Evolutionary conservation across 2,329 filamentous ascomycete species (phyloP), one percentile per base, ranked within the genome.

Genomic region (Truncatella angustata): DNA sequence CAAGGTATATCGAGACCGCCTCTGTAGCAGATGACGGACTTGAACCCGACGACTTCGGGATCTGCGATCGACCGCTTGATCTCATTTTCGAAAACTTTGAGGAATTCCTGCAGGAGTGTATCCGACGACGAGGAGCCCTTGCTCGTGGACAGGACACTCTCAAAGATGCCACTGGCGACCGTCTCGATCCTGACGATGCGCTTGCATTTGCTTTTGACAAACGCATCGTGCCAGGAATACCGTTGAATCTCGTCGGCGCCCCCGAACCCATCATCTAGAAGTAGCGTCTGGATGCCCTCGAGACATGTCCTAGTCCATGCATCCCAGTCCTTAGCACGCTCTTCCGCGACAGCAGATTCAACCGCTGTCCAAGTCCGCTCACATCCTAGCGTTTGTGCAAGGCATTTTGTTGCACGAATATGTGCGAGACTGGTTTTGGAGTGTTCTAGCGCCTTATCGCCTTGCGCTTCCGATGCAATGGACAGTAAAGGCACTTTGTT

Each of bases 1-100:
- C 58, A 56, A 0, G 79, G 71, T 14, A 93, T 74, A 35, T 81
- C 80, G 5, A 92, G 74, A 0, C 90, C 90, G 0, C 85, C 89
- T 12, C 90, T 80, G 66, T 94, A 94, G 70, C 90, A 93, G 51
- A 95, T 82, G 45, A 92, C 84, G 1, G 85, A 89, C 68, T 95
- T 94, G 78, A 95, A 95, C 2, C 81, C 90, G 1, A 83, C 88
- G 2, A 95, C 85, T 16, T 85, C 78, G 0, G 80, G 72, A 62
- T 94, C 85, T 0, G 75, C 71, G 23, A 91, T 75, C 3, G 82
- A 78, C 1, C 75, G 68, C 10, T 71, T 63, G 32, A 94, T 84
- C 21, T 74, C 68, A 2, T 68, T 63, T 49, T 74, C 71, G 52
- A 85, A 85, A 4, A 74, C 71, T 3, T 69, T 67, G 11, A 78